These are phyloP conservation scores for Thymus quinquecostatus DNA, from an alignment of 257 asterid species.

Conservation along the genomic window DNA sequence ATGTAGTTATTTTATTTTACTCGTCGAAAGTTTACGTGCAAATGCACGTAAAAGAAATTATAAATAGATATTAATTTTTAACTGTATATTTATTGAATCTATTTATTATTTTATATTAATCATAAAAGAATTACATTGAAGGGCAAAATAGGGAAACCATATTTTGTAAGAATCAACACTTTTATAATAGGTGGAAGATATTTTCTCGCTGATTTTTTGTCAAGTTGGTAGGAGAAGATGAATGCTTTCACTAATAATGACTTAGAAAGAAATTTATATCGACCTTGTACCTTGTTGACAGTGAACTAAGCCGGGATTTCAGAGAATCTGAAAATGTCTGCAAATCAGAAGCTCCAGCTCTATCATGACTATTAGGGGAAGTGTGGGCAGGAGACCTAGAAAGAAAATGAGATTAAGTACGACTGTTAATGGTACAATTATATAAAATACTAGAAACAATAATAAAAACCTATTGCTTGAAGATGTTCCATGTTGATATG, in stretches of 20 bases:
- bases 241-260: background rate
- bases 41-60: too few relatives aligned
- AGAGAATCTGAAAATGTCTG: constrained; percentile 76
- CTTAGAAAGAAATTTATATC: constrained; percentile 1
- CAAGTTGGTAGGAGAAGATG: constrained; percentile 19
- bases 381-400: constrained; percentile 54
- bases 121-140: too few relatives aligned
- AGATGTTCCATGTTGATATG: constrained; percentile 48
- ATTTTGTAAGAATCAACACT: too few relatives aligned
- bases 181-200: too few relatives aligned
- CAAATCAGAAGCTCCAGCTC: constrained; percentile 87
- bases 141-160: too few relatives aligned
- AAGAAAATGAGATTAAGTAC: constrained; percentile 2
- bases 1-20: background rate
- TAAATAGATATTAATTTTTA: too few relatives aligned
- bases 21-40: too few relatives aligned
- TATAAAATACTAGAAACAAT: background rate
- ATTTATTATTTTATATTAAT: too few relatives aligned
- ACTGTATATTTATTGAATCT: too few relatives aligned
- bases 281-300: constrained; percentile 66
- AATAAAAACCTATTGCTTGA: constrained; percentile 52
- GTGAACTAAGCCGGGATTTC: constrained; percentile 73
- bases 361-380: constrained; percentile 66
- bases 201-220: background rate
- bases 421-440: background rate